Conservation (phyloP, 1,284 basidiomycete genomes). For the Gymnopus androsaceus region DNA sequence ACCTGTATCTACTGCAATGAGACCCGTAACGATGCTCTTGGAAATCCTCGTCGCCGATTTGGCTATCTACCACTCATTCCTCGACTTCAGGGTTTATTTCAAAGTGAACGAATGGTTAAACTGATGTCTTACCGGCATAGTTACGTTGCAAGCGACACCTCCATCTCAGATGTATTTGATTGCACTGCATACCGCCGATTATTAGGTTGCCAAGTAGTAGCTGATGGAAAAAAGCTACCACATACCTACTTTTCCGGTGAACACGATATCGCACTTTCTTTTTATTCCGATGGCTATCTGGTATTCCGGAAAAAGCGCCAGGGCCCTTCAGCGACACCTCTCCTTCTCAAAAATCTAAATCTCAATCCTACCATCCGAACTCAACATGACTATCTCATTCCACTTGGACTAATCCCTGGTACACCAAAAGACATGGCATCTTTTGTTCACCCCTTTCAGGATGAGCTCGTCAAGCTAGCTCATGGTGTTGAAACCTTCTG, state of each 20-base stretch:
- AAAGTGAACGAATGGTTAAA: slow-evolving; percentile 20
- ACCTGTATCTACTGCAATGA: slow-evolving; percentile 31
- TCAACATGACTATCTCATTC: slow-evolving; percentile 28
- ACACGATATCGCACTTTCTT: slow-evolving; percentile 32
- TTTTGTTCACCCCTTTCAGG: not conserved
- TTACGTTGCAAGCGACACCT: slow-evolving; percentile 9
- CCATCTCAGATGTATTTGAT: slow-evolving; percentile 35
- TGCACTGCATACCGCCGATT: slow-evolving; percentile 27
- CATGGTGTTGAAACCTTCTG: not conserved
- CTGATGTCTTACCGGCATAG: slow-evolving; percentile 24
- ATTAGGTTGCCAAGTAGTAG: slow-evolving; percentile 18
- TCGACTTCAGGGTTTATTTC: slow-evolving; percentile 29
- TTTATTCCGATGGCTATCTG: slow-evolving; percentile 32
- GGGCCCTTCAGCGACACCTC: slow-evolving; percentile 28
- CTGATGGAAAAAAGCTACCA: slow-evolving; percentile 24
- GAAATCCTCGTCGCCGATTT: slow-evolving; percentile 24
- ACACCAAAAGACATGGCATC: not conserved
- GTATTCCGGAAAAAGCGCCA: slow-evolving; percentile 24
- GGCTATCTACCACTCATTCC: slow-evolving; percentile 37
- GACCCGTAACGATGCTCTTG: slow-evolving; percentile 13
- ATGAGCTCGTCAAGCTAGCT: not conserved
- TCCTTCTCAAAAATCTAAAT: slow-evolving; percentile 33
- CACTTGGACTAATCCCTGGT: slow-evolving; percentile 32
- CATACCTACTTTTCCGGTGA: slow-evolving; percentile 30
- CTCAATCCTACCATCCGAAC: slow-evolving; percentile 30